phyloP scores from a whole-genome alignment of 148 eudicot species.

The Cornus florida region DNA sequence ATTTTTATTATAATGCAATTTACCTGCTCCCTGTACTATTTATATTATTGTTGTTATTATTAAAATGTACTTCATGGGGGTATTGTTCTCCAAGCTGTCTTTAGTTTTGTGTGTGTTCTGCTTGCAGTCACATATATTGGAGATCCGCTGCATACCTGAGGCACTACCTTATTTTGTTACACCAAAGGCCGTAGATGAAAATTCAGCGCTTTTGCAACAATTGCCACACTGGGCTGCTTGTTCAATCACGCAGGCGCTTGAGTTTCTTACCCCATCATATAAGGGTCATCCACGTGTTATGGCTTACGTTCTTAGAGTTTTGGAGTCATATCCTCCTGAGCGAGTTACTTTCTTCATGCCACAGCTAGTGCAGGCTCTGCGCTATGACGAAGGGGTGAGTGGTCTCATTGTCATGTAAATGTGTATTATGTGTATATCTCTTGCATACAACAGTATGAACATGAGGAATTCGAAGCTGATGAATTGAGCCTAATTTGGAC shows the following conservation, averaged over 20 bases:
- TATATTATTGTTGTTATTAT: not conserved
- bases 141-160: constrained; percentile 86
- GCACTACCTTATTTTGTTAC: constrained; percentile 92
- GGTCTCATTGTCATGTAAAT: constrained; percentile 10
- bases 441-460: not conserved
- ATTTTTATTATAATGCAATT: not conserved
- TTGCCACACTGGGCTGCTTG: constrained; percentile 99
- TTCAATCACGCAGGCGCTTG: constrained; percentile 91
- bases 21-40: not conserved
- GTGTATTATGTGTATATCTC: not conserved
- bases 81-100: constrained; percentile 8
- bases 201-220: constrained; percentile 86
- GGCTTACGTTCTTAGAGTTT: constrained; percentile 91
- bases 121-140: constrained; percentile 82
- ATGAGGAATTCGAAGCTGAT: not conserved
- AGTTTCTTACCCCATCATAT: constrained; percentile 82
- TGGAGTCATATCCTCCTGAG: constrained; percentile 95
- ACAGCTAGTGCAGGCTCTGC: constrained; percentile 89
- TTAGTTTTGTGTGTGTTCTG: not conserved
- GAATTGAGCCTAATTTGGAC: not conserved
- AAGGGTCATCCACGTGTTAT: constrained; percentile 96
- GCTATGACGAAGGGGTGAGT: constrained; percentile 91
- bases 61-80: not conserved
- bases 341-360: constrained; percentile 99
- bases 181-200: constrained; percentile 93